Evolutionary conservation across 495 filamentous ascomycete genomes (phyloP).

Genomic region (Xylaria acuta): DNA sequence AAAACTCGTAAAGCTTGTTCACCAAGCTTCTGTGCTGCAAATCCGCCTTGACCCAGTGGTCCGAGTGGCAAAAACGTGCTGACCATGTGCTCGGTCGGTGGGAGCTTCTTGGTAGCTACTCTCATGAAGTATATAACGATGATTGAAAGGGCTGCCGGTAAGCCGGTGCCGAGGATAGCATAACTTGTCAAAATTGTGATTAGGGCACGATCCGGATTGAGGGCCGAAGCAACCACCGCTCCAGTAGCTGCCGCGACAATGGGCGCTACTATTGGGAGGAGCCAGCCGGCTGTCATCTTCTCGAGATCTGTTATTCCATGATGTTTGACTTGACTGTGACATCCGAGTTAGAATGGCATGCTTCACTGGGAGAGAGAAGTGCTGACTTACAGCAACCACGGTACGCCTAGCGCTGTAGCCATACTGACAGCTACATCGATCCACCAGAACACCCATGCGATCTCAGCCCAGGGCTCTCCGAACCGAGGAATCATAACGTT

Average conservation of each 20-base stretch:
- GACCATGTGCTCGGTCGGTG: constrained; percentile 64
- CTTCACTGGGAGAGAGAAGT: not conserved
- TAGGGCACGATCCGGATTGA: constrained; percentile 60
- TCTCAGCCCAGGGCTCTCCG: constrained; percentile 27
- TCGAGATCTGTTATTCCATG: constrained; percentile 29
- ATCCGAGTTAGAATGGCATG: constrained; percentile 37
- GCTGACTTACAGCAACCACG: constrained; percentile 60
- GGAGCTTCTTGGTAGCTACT: constrained; percentile 62
- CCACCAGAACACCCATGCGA: constrained; percentile 66
- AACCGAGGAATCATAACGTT: constrained; percentile 23
- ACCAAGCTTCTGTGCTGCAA: constrained; percentile 62
- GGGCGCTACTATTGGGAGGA: constrained; percentile 65
- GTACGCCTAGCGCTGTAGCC: constrained; percentile 55
- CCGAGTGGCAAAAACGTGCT: constrained; percentile 68
- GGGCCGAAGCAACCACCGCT: constrained; percentile 58
- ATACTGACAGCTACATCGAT: constrained; percentile 61
- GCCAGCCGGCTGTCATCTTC: constrained; percentile 64
- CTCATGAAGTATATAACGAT: constrained; percentile 68
- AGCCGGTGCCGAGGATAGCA: constrained; percentile 65
- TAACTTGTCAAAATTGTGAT: constrained; percentile 64
- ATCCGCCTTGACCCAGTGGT: constrained; percentile 65
- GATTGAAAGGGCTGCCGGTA: constrained; percentile 61
- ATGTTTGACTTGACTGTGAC: constrained; percentile 38
- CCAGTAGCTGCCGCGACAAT: constrained; percentile 67
- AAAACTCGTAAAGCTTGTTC: constrained; percentile 57